Conservation (phyloP, 2,329 filamentous ascomycete species). For the Alternaria novae-zelandiae region DNA sequence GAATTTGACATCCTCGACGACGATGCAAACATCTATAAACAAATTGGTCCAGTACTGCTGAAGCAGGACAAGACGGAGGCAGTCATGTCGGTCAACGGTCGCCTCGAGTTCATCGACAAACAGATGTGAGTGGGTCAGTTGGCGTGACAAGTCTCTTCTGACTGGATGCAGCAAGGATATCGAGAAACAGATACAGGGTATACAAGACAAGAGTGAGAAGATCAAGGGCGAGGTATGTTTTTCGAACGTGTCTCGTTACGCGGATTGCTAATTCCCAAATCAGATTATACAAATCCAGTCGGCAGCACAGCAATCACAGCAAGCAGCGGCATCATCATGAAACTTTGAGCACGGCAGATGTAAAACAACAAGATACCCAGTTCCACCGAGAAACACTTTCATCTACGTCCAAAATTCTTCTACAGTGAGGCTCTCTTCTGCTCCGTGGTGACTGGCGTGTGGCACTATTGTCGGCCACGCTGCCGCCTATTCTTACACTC, state of each 20-base stretch:
- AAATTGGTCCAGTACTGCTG: constrained; percentile 87
- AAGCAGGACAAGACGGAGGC: constrained; percentile 95
- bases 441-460: neutral
- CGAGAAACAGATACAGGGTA: constrained; percentile 68
- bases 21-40: constrained; percentile 92
- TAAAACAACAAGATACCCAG: constrained; percentile 9
- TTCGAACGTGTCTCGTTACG: neutral
- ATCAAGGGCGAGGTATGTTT: constrained; percentile 66
- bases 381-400: neutral
- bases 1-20: constrained; percentile 83
- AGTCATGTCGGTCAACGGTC: constrained; percentile 85
- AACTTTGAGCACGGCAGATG: neutral
- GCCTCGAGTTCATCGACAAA: constrained; percentile 89
- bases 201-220: constrained; percentile 69
- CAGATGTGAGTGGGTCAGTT: constrained; percentile 74
- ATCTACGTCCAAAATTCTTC: neutral
- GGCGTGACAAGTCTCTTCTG: neutral
- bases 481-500: neutral
- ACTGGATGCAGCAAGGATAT: constrained; percentile 63
- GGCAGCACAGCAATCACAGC: constrained; percentile 33
- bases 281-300: constrained; percentile 40
- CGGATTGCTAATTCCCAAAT: constrained; percentile 2
- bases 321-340: constrained; percentile 20
- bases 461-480: neutral
- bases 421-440: neutral